Conservation (phyloP, 768 basidiomycete species). For the Cyclocybe aegerita region DNA sequence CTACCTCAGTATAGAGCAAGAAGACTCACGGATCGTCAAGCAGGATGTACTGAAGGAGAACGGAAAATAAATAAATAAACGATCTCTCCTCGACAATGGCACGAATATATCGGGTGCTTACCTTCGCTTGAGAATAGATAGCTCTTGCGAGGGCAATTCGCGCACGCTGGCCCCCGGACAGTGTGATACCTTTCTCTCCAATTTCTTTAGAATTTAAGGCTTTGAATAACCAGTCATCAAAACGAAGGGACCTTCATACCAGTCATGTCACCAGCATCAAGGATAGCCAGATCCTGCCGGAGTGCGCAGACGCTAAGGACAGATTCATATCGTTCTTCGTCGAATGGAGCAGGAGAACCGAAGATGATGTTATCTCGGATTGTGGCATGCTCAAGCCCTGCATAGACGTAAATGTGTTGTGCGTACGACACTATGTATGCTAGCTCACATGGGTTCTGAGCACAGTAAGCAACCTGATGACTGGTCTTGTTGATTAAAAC, state of each 20-base stretch:
- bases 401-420: background rate
- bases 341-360: constrained; percentile 55
- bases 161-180: constrained; percentile 75
- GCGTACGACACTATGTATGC: background rate
- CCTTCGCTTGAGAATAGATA: constrained; percentile 69
- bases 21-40: constrained; percentile 68
- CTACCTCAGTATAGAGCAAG: background rate
- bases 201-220: constrained; percentile 44
- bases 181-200: constrained; percentile 77
- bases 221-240: background rate
- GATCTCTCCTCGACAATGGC: background rate
- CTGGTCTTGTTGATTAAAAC: constrained; percentile 56
- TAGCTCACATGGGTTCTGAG: constrained; percentile 58
- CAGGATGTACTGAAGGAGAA: constrained; percentile 44
- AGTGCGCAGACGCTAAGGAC: constrained; percentile 79
- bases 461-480: constrained; percentile 68
- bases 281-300: constrained; percentile 63
- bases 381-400: constrained; percentile 79
- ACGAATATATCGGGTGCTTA: constrained; percentile 19
- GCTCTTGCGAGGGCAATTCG: constrained; percentile 77
- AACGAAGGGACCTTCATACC: constrained; percentile 33
- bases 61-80: background rate
- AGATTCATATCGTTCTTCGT: constrained; percentile 60
- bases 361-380: constrained; percentile 84
- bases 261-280: constrained; percentile 78